Evolutionary conservation across 768 basidiomycete genomes (phyloP).

Genomic region (Rhizopogon vulgaris): DNA sequence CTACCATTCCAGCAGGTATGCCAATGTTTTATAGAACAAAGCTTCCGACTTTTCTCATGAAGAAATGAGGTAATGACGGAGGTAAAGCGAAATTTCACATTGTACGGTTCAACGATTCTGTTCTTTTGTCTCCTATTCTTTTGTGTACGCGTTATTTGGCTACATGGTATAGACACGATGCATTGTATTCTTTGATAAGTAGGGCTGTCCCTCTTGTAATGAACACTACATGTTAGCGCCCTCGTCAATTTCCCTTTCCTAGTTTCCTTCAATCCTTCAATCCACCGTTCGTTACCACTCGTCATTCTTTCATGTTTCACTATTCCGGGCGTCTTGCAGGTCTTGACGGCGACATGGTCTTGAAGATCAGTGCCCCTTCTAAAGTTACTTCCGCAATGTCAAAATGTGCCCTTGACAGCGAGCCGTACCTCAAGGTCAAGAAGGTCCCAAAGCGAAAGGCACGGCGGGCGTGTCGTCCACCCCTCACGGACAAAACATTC

Average conservation of each 20-base stretch:
- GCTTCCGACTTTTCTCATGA: too few relatives aligned
- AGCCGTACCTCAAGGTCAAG: slow-evolving; percentile 14
- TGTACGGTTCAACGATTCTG: too few relatives aligned
- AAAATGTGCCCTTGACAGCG: slow-evolving; percentile 14
- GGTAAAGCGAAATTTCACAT: too few relatives aligned
- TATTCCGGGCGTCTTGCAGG: slow-evolving; percentile 39
- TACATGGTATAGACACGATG: not conserved
- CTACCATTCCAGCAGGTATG: too few relatives aligned
- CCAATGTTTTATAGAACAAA: too few relatives aligned
- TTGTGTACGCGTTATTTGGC: slow-evolving; percentile 11
- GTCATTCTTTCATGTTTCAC: slow-evolving; percentile 24
- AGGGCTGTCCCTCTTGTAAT: too few relatives aligned
- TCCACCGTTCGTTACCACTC: slow-evolving; percentile 9
- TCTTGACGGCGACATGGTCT: slow-evolving; percentile 30
- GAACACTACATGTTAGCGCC: slow-evolving; percentile 1
- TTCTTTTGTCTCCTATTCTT: slow-evolving; percentile 4
- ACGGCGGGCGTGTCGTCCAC: slow-evolving; percentile 18
- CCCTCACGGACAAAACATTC: slow-evolving; percentile 28
- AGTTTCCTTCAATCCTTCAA: slow-evolving; percentile 7
- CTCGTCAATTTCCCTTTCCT: slow-evolving; percentile 2
- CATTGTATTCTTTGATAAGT: not conserved
- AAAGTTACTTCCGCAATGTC: slow-evolving; percentile 24
- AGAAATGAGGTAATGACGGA: too few relatives aligned
- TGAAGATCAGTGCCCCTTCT: slow-evolving; percentile 25
- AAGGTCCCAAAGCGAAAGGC: slow-evolving; percentile 17